Base-by-base conservation (phyloP, 2,329 filamentous ascomycete genomes). In the Epichloe sylvatica region DNA sequence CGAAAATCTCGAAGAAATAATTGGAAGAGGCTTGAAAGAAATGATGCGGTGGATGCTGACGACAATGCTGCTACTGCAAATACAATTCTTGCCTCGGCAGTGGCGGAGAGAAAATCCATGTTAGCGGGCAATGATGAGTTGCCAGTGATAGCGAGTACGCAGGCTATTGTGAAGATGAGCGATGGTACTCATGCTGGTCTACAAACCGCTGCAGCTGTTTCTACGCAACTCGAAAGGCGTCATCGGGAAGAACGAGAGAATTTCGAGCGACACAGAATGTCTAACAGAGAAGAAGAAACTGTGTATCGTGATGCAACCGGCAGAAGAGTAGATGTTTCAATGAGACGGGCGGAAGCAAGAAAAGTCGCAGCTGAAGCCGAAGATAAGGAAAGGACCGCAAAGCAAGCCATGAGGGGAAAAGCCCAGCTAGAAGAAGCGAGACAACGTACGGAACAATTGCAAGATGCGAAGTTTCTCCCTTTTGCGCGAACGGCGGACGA, bases 281-380 rank as follows among this genome's bases (percentile, higher is more conserved):
- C 64, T 53, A 64, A 64, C 39, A 68, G 71, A 51, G 77, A 78
- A 34, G 77, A 83, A 59, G 88, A 96, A 67, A 94, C 91, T 0
- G 89, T 96, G 23, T 96, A 97, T 64, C 85, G 92, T 58, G 92
- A 98, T 67, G 92, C 94, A 11, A 92, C 86, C 3, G 92, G 92
- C 12, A 78, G 90, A n/a, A 83, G 94, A 49, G 90, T 98, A 55
- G 94, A 98, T 61, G 79, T 97, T 23, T 82, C 83, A 17, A 87
- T 95, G 84, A 88, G 87, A 66, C 78, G 90, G 23, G 90, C 88
- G 19, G 89, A 96, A 65, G 84, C 86, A 46, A 77, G 87, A n/a
- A 78, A 80, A 46, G 67, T 67, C 9, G 74, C 70, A 1, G 64
- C 66, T 4, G 87, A 85, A 56, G 84, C 83, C 1, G 83, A 89